Evolutionary conservation across 2,329 filamentous ascomycete species (phyloP).

Genomic region (Echinosphaeria canescens): DNA sequence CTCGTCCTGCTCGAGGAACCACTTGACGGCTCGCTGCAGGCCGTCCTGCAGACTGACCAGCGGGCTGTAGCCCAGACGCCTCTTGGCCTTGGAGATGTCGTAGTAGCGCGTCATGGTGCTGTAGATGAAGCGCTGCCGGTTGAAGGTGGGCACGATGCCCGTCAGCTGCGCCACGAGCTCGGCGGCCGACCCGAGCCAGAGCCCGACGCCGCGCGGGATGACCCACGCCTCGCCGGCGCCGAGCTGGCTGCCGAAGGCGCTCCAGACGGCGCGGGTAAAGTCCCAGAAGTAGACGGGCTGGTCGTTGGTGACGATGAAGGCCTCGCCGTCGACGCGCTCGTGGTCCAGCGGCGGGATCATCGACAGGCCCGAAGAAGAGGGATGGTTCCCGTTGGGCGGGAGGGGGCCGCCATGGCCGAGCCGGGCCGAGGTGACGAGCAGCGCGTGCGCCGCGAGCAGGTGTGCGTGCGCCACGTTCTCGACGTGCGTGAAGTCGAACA

Average conservation of each 20-base stretch:
- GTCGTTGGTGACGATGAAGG: slow-evolving; percentile 82
- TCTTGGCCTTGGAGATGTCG: slow-evolving; percentile 55
- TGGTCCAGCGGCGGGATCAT: slow-evolving; percentile 42
- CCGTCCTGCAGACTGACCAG: slow-evolving; percentile 46
- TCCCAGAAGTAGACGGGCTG: slow-evolving; percentile 83
- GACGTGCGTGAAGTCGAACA: slow-evolving; percentile 44
- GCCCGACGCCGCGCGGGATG: slow-evolving; percentile 26
- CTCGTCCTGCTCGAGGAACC: too few species aligned
- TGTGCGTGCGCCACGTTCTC: slow-evolving; percentile 55
- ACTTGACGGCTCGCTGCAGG: too few species aligned
- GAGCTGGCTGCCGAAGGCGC: slow-evolving; percentile 26
- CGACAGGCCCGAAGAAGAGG: too few species aligned
- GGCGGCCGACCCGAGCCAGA: slow-evolving; percentile 26
- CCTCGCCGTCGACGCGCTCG: slow-evolving; percentile 64
- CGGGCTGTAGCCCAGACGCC: slow-evolving; percentile 45
- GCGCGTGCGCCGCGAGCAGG: slow-evolving; percentile 54
- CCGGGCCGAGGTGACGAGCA: slow-evolving; percentile 36
- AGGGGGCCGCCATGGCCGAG: too few species aligned
- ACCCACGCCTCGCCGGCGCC: slow-evolving; percentile 32
- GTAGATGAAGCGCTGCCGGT: slow-evolving; percentile 37
- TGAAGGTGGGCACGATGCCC: slow-evolving; percentile 32
- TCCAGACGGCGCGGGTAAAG: slow-evolving; percentile 62
- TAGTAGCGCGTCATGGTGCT: slow-evolving; percentile 61
- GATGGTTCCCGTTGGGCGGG: too few species aligned
- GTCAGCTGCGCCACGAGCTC: slow-evolving; percentile 27